Evolutionary conservation across 768 basidiomycete species (phyloP).

Genomic region (Russula brevipes): DNA sequence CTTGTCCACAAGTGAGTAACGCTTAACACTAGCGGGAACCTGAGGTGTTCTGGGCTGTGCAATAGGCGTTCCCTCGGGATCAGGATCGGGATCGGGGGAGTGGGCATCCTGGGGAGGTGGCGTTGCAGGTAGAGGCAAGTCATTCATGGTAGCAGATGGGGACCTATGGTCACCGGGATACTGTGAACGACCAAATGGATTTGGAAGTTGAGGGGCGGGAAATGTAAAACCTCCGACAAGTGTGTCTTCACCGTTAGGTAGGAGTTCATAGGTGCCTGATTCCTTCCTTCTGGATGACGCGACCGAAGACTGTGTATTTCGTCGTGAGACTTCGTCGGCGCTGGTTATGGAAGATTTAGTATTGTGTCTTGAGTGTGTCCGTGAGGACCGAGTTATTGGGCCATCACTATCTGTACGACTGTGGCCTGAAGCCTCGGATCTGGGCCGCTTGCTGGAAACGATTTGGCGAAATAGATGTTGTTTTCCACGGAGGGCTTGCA

Average conservation of each 20-base stretch:
- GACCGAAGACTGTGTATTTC: slow-evolving; percentile 8
- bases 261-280: slow-evolving; percentile 14
- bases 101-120: slow-evolving; percentile 18
- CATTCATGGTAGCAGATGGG: neutral
- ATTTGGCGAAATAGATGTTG: slow-evolving; percentile 83
- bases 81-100: slow-evolving; percentile 21
- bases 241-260: slow-evolving; percentile 34
- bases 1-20: slow-evolving; percentile 74
- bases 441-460: slow-evolving; percentile 55
- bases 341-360: slow-evolving; percentile 33
- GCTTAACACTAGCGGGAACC: slow-evolving; percentile 66
- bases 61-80: slow-evolving; percentile 27
- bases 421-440: slow-evolving; percentile 41
- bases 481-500: slow-evolving; percentile 89
- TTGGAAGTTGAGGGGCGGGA: slow-evolving; percentile 15
- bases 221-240: slow-evolving; percentile 52
- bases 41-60: slow-evolving; percentile 34
- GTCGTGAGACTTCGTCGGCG: slow-evolving; percentile 30
- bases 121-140: neutral
- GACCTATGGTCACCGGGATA: slow-evolving; percentile 8
- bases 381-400: slow-evolving; percentile 48
- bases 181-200: slow-evolving; percentile 8
- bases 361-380: slow-evolving; percentile 35
- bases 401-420: slow-evolving; percentile 44
- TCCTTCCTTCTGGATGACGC: slow-evolving; percentile 27